Percentiles rank a stretch among this genome's conserved stretches.
Conservation (phyloP, 345 rosid genomes). For the Ceriops tagal region DNA sequence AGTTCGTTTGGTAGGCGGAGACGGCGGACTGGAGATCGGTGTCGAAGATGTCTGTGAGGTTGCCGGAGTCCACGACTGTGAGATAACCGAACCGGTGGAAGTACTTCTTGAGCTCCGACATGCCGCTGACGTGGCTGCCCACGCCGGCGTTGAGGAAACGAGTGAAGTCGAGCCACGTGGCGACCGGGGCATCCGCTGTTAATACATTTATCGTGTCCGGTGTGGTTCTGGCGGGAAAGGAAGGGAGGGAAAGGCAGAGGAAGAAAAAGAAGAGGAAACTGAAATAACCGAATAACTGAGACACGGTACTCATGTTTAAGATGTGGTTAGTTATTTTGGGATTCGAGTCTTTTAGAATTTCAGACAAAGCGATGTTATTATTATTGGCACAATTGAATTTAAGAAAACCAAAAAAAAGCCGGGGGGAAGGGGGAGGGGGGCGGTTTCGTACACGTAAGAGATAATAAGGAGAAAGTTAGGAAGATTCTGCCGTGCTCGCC, state of each 20-base stretch:
- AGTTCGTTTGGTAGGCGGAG: conserved; percentile 49
- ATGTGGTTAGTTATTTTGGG: conserved; percentile 6
- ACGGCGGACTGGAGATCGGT: conserved; percentile 49
- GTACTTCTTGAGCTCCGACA: conserved; percentile 79
- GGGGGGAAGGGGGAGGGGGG: no score
- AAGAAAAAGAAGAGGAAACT: conserved; percentile 21
- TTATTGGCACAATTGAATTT: background rate
- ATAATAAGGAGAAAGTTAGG: conserved; percentile 25
- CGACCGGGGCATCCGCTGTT: conserved; percentile 31
- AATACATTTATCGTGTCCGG: conserved; percentile 36
- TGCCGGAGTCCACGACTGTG: conserved; percentile 16
- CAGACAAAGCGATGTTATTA: background rate
- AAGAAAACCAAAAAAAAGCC: background rate
- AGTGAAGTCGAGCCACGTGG: conserved; percentile 71
- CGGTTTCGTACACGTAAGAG: background rate
- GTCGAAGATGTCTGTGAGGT: conserved; percentile 63
- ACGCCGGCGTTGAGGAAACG: conserved; percentile 61
- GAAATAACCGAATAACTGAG: conserved; percentile 34
- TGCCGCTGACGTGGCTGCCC: conserved; percentile 70
- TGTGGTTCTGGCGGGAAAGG: conserved; percentile 40
- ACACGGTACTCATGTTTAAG: conserved; percentile 21
- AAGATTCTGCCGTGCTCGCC: conserved; percentile 43
- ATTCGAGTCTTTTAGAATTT: conserved; percentile 3
- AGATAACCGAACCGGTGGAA: conserved; percentile 81
- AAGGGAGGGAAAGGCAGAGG: conserved; percentile 26